phyloP scores from a whole-genome alignment of 129 eudicot species.

The Artemisia tridentata region DNA sequence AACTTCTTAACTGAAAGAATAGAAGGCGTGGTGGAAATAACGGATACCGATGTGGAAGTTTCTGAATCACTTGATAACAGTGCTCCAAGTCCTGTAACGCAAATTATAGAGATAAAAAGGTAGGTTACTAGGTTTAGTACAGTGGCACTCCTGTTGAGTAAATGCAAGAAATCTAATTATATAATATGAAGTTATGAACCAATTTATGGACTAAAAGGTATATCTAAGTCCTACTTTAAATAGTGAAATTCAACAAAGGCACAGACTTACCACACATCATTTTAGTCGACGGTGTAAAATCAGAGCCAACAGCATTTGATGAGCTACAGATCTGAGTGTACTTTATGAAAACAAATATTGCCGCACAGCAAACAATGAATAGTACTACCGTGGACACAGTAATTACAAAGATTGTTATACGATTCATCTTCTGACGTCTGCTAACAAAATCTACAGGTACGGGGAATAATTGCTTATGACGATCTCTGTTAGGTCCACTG shows the following conservation, averaged over 20 bases:
- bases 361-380: conserved; percentile 58
- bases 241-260: conserved; percentile 13
- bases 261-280: conserved; percentile 41
- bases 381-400: conserved; percentile 62
- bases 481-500: conserved; percentile 58
- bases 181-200: background rate
- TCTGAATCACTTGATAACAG: conserved; percentile 55
- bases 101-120: background rate
- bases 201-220: background rate
- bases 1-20: conserved; percentile 70
- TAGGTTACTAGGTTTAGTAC: background rate
- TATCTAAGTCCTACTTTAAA: background rate
- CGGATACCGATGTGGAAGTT: conserved; percentile 57
- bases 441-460: conserved; percentile 50
- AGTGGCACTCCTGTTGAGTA: background rate
- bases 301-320: conserved; percentile 61
- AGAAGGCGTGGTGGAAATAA: conserved; percentile 65
- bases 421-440: conserved; percentile 53
- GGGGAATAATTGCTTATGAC: conserved; percentile 49
- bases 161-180: no score
- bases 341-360: conserved; percentile 48
- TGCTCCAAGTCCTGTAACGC: conserved; percentile 66
- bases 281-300: conserved; percentile 46
- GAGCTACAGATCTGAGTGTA: conserved; percentile 62
- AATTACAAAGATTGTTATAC: conserved; percentile 54